Conservation (phyloP, 78 protist species). For the Tieghemostelium lacteum region DNA sequence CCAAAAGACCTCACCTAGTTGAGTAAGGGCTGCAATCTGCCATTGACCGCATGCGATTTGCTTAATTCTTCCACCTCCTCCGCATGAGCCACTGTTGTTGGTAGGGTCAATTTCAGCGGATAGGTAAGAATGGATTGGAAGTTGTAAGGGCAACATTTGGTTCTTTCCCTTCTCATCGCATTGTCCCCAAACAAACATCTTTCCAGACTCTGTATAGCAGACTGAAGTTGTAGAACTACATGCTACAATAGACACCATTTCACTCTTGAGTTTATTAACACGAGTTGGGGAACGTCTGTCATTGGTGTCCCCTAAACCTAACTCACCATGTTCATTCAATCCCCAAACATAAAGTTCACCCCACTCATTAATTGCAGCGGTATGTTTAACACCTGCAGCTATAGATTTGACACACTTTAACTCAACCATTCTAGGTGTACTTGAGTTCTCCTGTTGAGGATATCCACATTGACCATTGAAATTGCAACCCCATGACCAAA, state of each 20-base stretch:
- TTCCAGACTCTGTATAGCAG: constrained; percentile 55
- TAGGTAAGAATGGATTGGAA: constrained; percentile 28
- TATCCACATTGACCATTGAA: constrained; percentile 72
- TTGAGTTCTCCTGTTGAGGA: background rate
- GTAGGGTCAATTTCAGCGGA: background rate
- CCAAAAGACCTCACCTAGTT: constrained; percentile 52
- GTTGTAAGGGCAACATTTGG: constrained; percentile 25
- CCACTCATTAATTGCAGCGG: constrained; percentile 64
- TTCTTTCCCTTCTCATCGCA: constrained; percentile 52
- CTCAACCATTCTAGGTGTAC: constrained; percentile 56
- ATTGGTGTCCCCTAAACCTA: constrained; percentile 74
- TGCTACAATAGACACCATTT: constrained; percentile 9
- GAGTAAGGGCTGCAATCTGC: constrained; percentile 19
- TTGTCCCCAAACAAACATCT: constrained; percentile 60
- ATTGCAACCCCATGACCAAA: constrained; percentile 78
- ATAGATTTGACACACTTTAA: constrained; percentile 50
- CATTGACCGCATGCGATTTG: constrained; percentile 70
- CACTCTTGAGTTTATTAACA: constrained; percentile 38
- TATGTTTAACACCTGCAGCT: constrained; percentile 67
- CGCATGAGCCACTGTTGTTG: constrained; percentile 6
- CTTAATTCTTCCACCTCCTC: constrained; percentile 60
- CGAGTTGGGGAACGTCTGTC: constrained; percentile 50
- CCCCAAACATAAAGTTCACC: constrained; percentile 82
- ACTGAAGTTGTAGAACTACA: constrained; percentile 56
- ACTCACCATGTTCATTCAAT: constrained; percentile 54